Conservation (phyloP, 371 early-diverging fungal species). For the Syncephalastrum sp. region DNA sequence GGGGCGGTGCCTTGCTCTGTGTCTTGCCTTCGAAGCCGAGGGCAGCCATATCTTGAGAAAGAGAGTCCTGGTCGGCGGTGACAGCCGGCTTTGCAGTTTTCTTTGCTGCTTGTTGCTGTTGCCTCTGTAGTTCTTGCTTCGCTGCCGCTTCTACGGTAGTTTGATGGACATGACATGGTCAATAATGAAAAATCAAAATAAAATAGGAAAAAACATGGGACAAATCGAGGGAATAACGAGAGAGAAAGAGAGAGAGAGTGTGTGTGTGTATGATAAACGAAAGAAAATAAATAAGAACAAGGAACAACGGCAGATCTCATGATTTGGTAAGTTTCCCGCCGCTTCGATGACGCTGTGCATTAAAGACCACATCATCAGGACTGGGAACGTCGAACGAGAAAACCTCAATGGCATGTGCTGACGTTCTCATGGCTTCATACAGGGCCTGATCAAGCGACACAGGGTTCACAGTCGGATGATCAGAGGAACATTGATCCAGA, state of each 20-base stretch:
- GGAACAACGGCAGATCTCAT: constrained; percentile 10
- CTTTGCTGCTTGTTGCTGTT: not conserved
- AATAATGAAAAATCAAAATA: constrained; percentile 7
- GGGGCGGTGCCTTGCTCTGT: constrained; percentile 8
- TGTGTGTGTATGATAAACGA: constrained; percentile 5
- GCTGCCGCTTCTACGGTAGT: no score
- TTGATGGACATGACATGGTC: no score
- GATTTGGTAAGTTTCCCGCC: constrained; percentile 16
- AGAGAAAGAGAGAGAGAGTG: not conserved
- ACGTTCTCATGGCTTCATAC: constrained; percentile 24
- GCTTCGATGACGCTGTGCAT: constrained; percentile 56
- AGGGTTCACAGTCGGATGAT: no score
- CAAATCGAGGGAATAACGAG: constrained; percentile 2
- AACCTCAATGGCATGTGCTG: constrained; percentile 23
- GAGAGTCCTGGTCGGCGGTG: constrained; percentile 37
- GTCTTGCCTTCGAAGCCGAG: constrained; percentile 36
- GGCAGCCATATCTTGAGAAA: constrained; percentile 51
- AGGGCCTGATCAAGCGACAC: constrained; percentile 21
- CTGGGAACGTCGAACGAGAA: constrained; percentile 80
- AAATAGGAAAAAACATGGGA: constrained; percentile 30
- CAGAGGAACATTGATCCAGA: no score
- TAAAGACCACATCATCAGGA: constrained; percentile 79
- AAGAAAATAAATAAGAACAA: constrained; percentile 2
- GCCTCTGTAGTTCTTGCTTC: no score
- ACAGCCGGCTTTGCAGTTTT: not conserved